Evolutionary conservation across 805 yeast species (phyloP).

Genomic region (Candida germanica): DNA sequence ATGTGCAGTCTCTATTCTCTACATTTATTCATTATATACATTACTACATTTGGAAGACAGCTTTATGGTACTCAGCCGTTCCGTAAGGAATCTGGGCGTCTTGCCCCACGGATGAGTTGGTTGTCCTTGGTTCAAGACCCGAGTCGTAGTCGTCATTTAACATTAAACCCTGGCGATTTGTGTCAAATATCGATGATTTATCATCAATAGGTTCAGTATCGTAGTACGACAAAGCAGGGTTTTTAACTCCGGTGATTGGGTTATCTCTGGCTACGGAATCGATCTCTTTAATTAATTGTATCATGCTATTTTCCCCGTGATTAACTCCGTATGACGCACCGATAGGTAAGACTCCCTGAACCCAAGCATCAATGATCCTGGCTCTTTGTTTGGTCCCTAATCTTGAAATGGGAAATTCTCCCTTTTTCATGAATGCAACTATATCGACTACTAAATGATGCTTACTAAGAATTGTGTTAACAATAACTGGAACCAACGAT

Average conservation of each 20-base stretch:
- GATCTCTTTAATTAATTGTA: conserved; percentile 55
- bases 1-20: too few species aligned
- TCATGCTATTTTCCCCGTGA: conserved; percentile 64
- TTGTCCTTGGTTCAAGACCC: not conserved
- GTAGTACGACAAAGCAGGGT: conserved; percentile 42
- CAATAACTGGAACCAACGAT: conserved; percentile 78
- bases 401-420: conserved; percentile 65
- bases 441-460: conserved; percentile 84
- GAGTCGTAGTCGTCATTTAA: conserved; percentile 19
- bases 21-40: too few species aligned
- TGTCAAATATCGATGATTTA: conserved; percentile 28
- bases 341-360: conserved; percentile 43
- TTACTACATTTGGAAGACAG: conserved; percentile 12
- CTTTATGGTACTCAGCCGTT: too few species aligned
- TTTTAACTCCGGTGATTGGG: conserved; percentile 37
- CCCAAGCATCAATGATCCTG: conserved; percentile 55
- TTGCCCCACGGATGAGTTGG: not conserved
- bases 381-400: conserved; percentile 77
- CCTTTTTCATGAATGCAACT: conserved; percentile 70
- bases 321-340: conserved; percentile 48
- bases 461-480: conserved; percentile 69
- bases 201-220: conserved; percentile 21
- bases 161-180: conserved; percentile 26
- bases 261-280: conserved; percentile 40
- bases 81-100: not conserved